Evolutionary conservation across 192 early-diverging fungal genomes (phyloP).

Genomic region (Diversispora eburnea): DNA sequence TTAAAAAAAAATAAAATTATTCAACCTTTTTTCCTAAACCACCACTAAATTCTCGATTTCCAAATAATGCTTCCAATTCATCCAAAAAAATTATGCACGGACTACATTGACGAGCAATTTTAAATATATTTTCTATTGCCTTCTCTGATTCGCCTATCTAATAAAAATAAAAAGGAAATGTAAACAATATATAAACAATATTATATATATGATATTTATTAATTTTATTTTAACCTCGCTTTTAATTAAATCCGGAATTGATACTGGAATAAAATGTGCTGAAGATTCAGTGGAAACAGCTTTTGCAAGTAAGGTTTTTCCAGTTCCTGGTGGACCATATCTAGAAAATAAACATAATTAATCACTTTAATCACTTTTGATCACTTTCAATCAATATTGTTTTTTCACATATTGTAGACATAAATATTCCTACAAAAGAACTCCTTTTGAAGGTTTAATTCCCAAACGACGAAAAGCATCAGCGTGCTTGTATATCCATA

Average conservation of each 20-base stretch:
- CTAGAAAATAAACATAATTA: conserved; percentile 24
- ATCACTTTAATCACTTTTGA: background rate
- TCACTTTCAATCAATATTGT: background rate
- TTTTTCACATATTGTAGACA: background rate
- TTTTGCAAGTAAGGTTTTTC: conserved; percentile 87
- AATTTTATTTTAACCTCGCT: conserved; percentile 55
- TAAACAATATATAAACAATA: background rate
- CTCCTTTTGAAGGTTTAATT: conserved; percentile 73
- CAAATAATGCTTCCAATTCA: conserved; percentile 90
- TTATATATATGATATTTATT: background rate
- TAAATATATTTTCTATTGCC: conserved; percentile 72
- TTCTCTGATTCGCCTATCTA: conserved; percentile 93
- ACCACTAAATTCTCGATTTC: conserved; percentile 61
- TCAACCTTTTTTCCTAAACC: conserved; percentile 62
- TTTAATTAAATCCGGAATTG: conserved; percentile 80
- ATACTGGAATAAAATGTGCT: conserved; percentile 77
- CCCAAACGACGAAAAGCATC: conserved; percentile 65
- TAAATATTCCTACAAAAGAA: conserved; percentile 58
- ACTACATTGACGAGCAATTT: conserved; percentile 58
- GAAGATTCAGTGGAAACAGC: conserved; percentile 77
- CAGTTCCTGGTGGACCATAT: conserved; percentile 86
- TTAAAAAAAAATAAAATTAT: background rate
- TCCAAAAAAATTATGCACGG: conserved; percentile 92
- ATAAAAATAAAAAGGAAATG: background rate
- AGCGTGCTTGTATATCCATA: conserved; percentile 70